Evolutionary conservation across 2,329 filamentous ascomycete species (phyloP).

Genomic region (Massarina eburnea): DNA sequence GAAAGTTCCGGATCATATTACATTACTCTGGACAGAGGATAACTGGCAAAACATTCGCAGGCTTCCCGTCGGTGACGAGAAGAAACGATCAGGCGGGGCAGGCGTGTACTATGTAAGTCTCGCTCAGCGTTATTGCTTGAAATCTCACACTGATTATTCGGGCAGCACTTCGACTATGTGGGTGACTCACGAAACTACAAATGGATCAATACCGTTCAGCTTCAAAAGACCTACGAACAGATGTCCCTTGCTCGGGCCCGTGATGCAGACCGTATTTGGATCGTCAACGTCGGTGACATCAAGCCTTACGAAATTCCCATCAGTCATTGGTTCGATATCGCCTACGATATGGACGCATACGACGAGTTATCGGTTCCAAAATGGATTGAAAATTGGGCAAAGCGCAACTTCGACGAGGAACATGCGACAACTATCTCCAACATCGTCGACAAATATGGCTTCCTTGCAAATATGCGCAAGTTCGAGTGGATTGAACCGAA

Average conservation of each 20-base stretch:
- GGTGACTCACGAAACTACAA: conserved; percentile 62
- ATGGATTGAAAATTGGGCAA: conserved; percentile 61
- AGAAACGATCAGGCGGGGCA: conserved; percentile 60
- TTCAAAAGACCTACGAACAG: conserved; percentile 67
- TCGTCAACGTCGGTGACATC: conserved; percentile 68
- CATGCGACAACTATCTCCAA: conserved; percentile 53
- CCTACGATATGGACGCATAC: conserved; percentile 63
- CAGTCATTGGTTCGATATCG: conserved; percentile 68
- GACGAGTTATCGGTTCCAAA: conserved; percentile 56
- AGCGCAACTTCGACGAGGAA: conserved; percentile 58
- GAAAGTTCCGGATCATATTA: conserved; percentile 65
- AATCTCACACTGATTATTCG: neutral
- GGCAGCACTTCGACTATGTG: conserved; percentile 63
- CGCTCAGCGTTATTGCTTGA: neutral
- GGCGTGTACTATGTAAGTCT: conserved; percentile 61
- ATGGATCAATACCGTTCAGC: conserved; percentile 65
- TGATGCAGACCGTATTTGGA: conserved; percentile 63
- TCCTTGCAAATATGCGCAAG: conserved; percentile 61
- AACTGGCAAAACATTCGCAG: conserved; percentile 68
- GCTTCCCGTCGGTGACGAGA: conserved; percentile 63
- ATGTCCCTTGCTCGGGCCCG: conserved; percentile 64
- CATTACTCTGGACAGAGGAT: conserved; percentile 69
- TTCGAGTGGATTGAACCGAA: conserved; percentile 63
- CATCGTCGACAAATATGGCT: conserved; percentile 59
- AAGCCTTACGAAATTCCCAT: conserved; percentile 68